These are phyloP conservation scores for Podaxis sp. DNA, from an alignment of 768 basidiomycete species.

Conservation along the genomic window DNA sequence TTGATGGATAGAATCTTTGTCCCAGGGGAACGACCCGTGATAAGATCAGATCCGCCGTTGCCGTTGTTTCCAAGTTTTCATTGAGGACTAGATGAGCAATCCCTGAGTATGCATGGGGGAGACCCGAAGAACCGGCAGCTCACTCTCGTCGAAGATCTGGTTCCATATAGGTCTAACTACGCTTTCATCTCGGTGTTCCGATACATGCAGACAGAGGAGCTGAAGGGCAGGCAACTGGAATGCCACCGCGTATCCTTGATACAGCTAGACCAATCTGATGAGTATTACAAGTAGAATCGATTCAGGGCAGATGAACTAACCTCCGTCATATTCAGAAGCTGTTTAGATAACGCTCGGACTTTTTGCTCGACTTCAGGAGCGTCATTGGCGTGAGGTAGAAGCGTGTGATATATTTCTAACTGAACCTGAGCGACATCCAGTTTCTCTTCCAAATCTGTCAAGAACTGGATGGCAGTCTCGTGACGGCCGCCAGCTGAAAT, in stretches of 20 bases:
- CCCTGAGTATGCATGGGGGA: neutral
- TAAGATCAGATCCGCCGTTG: constrained; percentile 57
- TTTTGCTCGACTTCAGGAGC: constrained; percentile 59
- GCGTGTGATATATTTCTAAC: constrained; percentile 76
- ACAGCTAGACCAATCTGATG: constrained; percentile 51
- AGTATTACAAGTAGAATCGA: neutral
- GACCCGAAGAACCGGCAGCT: constrained; percentile 18
- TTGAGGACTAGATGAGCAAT: constrained; percentile 40
- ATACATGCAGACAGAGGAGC: constrained; percentile 87
- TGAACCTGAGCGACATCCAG: constrained; percentile 97
- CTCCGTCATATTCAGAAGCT: constrained; percentile 79
- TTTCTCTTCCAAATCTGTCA: constrained; percentile 94
- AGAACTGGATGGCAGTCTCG: constrained; percentile 90
- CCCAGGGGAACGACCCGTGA: constrained; percentile 68
- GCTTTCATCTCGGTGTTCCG: constrained; percentile 84
- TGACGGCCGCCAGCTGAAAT: constrained; percentile 72
- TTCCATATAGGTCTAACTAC: constrained; percentile 87
- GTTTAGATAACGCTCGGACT: constrained; percentile 52
- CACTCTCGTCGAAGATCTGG: constrained; percentile 78
- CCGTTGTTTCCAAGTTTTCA: constrained; percentile 49
- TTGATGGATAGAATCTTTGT: constrained; percentile 86
- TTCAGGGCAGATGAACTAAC: constrained; percentile 36
- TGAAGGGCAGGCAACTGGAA: constrained; percentile 82
- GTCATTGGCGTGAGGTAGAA: constrained; percentile 57
- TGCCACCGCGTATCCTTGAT: constrained; percentile 81